Conservation (phyloP, 2,329 filamentous ascomycete genomes). For the Fusarium pseudonygamai region DNA sequence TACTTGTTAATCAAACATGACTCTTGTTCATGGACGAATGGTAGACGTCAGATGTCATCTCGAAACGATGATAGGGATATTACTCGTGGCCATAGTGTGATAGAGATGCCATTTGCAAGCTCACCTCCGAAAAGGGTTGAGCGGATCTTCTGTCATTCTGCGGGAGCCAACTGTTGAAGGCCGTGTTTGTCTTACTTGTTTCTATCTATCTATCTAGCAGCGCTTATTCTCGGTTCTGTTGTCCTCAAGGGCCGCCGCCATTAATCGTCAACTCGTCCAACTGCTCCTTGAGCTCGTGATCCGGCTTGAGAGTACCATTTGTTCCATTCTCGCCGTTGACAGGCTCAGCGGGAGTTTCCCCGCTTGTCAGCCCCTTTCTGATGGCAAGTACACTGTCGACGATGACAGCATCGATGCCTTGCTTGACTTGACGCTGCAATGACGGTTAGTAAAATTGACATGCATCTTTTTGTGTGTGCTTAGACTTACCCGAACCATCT, state of each 20-base stretch:
- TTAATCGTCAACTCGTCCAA: constrained; percentile 37
- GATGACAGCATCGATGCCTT: constrained; percentile 97
- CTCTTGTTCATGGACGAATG: not conserved
- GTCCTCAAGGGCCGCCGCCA: constrained; percentile 25
- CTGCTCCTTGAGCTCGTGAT: constrained; percentile 29
- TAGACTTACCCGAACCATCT: constrained; percentile 79
- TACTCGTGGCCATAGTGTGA: not conserved
- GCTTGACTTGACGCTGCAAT: constrained; percentile 81
- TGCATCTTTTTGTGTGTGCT: not conserved
- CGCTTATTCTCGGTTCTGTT: constrained; percentile 4
- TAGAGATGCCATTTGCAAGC: not conserved
- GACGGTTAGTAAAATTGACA: constrained; percentile 12
- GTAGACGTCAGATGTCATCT: not conserved
- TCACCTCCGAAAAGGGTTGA: constrained; percentile 11
- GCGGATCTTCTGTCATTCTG: constrained; percentile 1
- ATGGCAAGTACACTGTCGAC: constrained; percentile 95
- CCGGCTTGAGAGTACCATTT: constrained; percentile 29
- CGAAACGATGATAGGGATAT: not conserved
- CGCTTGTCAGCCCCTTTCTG: constrained; percentile 80
- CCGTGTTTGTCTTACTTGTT: not conserved
- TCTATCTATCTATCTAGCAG: constrained; percentile 4
- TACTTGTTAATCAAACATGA: not conserved
- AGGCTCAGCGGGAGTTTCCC: constrained; percentile 33
- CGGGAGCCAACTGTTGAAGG: constrained; percentile 7
- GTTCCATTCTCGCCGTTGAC: constrained; percentile 17